Evolutionary conservation across 306 rosid species (phyloP).

Genomic region (Arachis stenosperma): DNA sequence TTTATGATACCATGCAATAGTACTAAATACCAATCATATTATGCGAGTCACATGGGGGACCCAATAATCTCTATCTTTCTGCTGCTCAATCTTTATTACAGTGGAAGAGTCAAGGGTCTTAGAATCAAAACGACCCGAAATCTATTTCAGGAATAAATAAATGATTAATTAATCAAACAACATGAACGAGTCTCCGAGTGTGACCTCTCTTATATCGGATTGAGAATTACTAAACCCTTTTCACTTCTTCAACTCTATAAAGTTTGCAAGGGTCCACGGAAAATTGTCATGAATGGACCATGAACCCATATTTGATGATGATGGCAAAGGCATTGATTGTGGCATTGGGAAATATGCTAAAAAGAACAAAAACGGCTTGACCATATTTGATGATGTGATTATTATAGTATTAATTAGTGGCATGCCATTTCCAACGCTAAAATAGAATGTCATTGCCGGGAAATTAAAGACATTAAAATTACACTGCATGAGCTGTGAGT

Average conservation of each 20-base stretch:
- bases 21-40: slow-evolving; percentile 26
- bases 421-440: slow-evolving; percentile 75
- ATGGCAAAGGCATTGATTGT: slow-evolving; percentile 33
- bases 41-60: slow-evolving; percentile 48
- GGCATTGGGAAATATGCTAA: slow-evolving; percentile 49
- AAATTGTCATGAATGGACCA: slow-evolving; percentile 41
- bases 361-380: slow-evolving; percentile 63
- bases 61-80: slow-evolving; percentile 44
- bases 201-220: slow-evolving; percentile 32
- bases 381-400: slow-evolving; percentile 56
- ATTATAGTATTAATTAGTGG: slow-evolving; percentile 44
- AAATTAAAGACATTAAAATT: slow-evolving; percentile 48
- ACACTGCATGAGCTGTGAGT: slow-evolving; percentile 42
- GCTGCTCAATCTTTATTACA: slow-evolving; percentile 36
- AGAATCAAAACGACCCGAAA: slow-evolving; percentile 41
- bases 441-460: slow-evolving; percentile 46
- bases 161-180: slow-evolving; percentile 46
- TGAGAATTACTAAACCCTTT: slow-evolving; percentile 35
- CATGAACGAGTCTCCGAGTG: slow-evolving; percentile 33
- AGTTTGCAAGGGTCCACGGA: slow-evolving; percentile 34
- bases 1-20: slow-evolving; percentile 36
- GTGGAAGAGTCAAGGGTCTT: slow-evolving; percentile 83
- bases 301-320: slow-evolving; percentile 37
- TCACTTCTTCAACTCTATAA: slow-evolving; percentile 2
- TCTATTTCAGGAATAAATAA: slow-evolving; percentile 47